Evolutionary conservation across 2,329 filamentous ascomycete genomes (phyloP).

Genomic region (Fusarium sp.): DNA sequence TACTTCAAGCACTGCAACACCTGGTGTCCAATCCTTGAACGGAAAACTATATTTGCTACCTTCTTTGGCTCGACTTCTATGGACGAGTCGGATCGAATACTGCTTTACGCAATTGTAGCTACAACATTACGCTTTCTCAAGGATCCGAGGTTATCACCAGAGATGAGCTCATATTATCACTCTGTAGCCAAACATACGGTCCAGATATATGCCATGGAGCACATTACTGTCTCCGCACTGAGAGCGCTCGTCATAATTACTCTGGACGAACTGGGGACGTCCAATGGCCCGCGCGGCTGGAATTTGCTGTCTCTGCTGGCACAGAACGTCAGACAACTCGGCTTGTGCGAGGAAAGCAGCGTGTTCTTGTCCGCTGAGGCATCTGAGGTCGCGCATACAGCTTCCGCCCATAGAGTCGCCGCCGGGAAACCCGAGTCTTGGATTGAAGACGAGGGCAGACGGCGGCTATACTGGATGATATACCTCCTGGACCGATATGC

Average conservation of each 20-base stretch:
- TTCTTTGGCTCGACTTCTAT: slow-evolving; percentile 60
- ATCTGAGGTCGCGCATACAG: slow-evolving; percentile 53
- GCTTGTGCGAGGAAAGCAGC: slow-evolving; percentile 58
- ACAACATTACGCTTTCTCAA: slow-evolving; percentile 61
- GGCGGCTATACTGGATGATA: slow-evolving; percentile 62
- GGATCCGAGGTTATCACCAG: slow-evolving; percentile 56
- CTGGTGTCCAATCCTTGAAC: slow-evolving; percentile 66
- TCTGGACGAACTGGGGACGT: slow-evolving; percentile 60
- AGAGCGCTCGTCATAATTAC: slow-evolving; percentile 59
- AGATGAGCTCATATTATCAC: slow-evolving; percentile 58
- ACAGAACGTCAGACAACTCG: slow-evolving; percentile 58
- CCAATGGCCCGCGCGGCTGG: slow-evolving; percentile 60
- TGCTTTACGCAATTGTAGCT: slow-evolving; percentile 62
- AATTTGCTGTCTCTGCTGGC: slow-evolving; percentile 58
- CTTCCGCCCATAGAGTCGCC: slow-evolving; percentile 54
- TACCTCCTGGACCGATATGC: slow-evolving; percentile 62
- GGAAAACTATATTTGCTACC: slow-evolving; percentile 58
- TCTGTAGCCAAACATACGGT: slow-evolving; percentile 57
- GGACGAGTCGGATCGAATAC: slow-evolving; percentile 57
- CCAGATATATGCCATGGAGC: slow-evolving; percentile 60
- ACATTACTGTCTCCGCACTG: slow-evolving; percentile 57
- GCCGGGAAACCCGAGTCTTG: slow-evolving; percentile 58
- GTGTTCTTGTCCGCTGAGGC: slow-evolving; percentile 55
- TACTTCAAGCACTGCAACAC: slow-evolving; percentile 77
- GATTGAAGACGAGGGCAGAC: slow-evolving; percentile 62